Conservation (phyloP, 1,284 basidiomycete species). For the Phlebopus sp. region DNA sequence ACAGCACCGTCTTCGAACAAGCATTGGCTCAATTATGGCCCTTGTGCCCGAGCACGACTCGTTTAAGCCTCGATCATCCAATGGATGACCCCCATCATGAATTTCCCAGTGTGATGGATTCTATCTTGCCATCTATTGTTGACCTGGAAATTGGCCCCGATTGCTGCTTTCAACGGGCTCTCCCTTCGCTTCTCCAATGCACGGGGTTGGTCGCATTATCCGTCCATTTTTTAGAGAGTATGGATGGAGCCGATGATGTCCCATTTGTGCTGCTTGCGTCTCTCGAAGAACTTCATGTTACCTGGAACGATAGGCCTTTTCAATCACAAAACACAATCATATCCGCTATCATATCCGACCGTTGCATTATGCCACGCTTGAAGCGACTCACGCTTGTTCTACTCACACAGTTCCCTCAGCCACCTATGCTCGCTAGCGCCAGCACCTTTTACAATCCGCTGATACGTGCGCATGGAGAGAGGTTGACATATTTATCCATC, state of each 20-base stretch:
- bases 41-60: not conserved
- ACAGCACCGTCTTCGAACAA: not conserved
- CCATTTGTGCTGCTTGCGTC: not conserved
- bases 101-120: not conserved
- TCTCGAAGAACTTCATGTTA: conserved; percentile 1
- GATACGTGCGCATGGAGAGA: conserved; percentile 1
- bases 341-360: not conserved
- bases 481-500: conserved; percentile 1
- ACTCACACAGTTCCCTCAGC: not conserved
- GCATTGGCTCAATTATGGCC: not conserved
- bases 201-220: not conserved
- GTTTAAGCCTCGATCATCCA: not conserved
- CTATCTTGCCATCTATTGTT: not conserved
- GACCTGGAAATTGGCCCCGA: not conserved
- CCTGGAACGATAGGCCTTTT: not conserved
- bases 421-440: not conserved
- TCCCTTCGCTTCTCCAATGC: conserved; percentile 1
- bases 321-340: not conserved
- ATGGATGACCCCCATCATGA: not conserved
- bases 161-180: not conserved
- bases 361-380: not conserved
- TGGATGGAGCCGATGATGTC: not conserved
- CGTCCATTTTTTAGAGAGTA: not conserved
- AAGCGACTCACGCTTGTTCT: not conserved
- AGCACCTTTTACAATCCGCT: not conserved